Evolutionary conservation across 2,329 filamentous ascomycete species (phyloP).

Genomic region (Grosmannia penicillata): DNA sequence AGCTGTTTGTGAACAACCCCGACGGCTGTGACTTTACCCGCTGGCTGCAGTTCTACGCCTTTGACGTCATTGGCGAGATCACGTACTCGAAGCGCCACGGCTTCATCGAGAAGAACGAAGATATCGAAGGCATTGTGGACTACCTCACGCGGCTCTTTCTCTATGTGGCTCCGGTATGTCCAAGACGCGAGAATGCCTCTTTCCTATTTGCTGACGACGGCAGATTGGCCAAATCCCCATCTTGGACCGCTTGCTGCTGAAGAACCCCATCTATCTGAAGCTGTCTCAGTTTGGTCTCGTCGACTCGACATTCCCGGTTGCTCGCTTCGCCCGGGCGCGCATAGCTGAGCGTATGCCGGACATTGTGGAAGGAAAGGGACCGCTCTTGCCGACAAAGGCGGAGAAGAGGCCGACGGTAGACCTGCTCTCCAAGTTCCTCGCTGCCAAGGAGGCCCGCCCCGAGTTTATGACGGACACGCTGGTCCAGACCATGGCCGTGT

Average conservation of each 20-base stretch:
- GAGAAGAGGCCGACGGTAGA: conserved; percentile 33
- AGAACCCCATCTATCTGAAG: conserved; percentile 59
- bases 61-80: conserved; percentile 67
- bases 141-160: conserved; percentile 51
- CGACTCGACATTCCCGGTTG: conserved; percentile 57
- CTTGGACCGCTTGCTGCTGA: conserved; percentile 53
- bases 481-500: conserved; percentile 57
- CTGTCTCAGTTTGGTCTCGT: conserved; percentile 52
- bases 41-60: conserved; percentile 71
- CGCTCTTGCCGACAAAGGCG: conserved; percentile 23
- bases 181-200: not conserved
- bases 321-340: conserved; percentile 53
- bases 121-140: conserved; percentile 58
- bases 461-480: conserved; percentile 57
- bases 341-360: conserved; percentile 49
- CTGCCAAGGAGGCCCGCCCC: conserved; percentile 50
- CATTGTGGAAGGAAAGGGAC: conserved; percentile 22
- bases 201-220: not conserved
- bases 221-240: conserved; percentile 59
- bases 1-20: conserved; percentile 31
- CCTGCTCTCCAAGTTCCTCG: conserved; percentile 57
- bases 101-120: conserved; percentile 59
- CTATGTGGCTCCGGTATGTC: conserved; percentile 47
- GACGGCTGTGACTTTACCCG: conserved; percentile 46
- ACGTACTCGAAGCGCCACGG: conserved; percentile 64